A percentile compares a stretch with the other conserved stretches of the same genome.
Evolutionary conservation across 2,329 filamentous ascomycete genomes (phyloP).

Genomic region (Geosmithia flava): DNA sequence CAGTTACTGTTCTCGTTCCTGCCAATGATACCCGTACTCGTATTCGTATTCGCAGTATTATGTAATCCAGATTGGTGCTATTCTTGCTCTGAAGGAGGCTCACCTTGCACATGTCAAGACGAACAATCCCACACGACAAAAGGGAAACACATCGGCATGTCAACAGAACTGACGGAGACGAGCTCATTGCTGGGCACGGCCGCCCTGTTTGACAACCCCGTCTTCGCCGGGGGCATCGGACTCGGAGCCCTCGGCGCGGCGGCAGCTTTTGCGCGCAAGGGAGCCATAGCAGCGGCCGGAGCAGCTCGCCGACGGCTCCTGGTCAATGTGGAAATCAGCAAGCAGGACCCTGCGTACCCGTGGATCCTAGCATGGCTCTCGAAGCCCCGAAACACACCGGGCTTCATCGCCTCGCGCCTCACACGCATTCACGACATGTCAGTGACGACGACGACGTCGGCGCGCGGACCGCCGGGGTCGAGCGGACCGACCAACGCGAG

Average conservation of each 20-base stretch:
- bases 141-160: slow-evolving; percentile 1
- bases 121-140: background rate
- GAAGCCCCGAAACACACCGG: slow-evolving; percentile 56
- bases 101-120: background rate
- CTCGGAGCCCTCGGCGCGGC: slow-evolving; percentile 79
- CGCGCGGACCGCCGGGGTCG: slow-evolving; percentile 42
- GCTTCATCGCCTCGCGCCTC: slow-evolving; percentile 43
- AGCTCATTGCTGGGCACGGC: slow-evolving; percentile 34
- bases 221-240: slow-evolving; percentile 67
- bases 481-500: slow-evolving; percentile 63
- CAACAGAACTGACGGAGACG: slow-evolving; percentile 10
- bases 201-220: slow-evolving; percentile 49
- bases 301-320: slow-evolving; percentile 76
- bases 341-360: slow-evolving; percentile 82
- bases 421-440: slow-evolving; percentile 49
- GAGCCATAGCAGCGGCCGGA: slow-evolving; percentile 57
- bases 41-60: background rate
- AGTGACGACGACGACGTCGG: slow-evolving; percentile 44
- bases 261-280: slow-evolving; percentile 69
- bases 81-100: background rate
- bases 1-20: no score
- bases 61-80: background rate
- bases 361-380: slow-evolving; percentile 96
- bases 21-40: no score
- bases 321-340: slow-evolving; percentile 90